Base-by-base conservation (phyloP, 352 stramenopile species). In the Phytopythium mirpurense region DNA sequence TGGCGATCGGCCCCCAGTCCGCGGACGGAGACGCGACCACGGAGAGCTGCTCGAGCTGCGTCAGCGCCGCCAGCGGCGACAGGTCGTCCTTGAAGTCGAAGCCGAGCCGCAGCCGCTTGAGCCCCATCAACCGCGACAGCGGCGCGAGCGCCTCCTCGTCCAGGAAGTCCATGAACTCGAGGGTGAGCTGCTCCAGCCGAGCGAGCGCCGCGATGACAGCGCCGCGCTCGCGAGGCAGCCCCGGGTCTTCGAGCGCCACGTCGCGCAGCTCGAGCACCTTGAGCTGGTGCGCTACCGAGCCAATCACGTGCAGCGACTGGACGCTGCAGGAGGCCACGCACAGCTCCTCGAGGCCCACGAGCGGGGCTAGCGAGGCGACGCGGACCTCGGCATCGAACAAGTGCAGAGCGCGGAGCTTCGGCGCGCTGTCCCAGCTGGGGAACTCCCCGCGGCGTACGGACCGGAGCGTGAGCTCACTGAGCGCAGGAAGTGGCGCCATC, bases 1-100 rank as follows among this genome's bases (percentile, higher is more conserved):
- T 45, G 48, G 32, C 48, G 23, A 54, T 45, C 14, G 48, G 34
- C 5, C 48, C 45, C 48, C 48, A 54, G 48, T 54, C 48, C 5
- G 36, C 10, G 7, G 21, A 16, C 1, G 48, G 35, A 11, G 31
- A 32, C 3, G 23, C 48, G 12, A 45, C 16, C 14, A 45, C 16
- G 1, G 24, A 45, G 11, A 54, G 32, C 23, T 45, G 15, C 24
- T 54, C 32, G 6, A 54, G 15, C 21, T 36, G 3, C 11, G 34
- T 44, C 19, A 54, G 23, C 7, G 15, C 9, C 11, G 19, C 47
- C 19, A 54, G 9, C 32, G 47, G 5, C 32, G 47, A 44, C 14
- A 54, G 9, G 24, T 54, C 47, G 47, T 46, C 40, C 24, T 16
- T 27, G 23, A 46, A 46, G 40, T 46, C 40, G 40, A 46, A 46